phyloP scores from a whole-genome alignment of 1,284 basidiomycete genomes.

The Leccinum pallidistipes region DNA sequence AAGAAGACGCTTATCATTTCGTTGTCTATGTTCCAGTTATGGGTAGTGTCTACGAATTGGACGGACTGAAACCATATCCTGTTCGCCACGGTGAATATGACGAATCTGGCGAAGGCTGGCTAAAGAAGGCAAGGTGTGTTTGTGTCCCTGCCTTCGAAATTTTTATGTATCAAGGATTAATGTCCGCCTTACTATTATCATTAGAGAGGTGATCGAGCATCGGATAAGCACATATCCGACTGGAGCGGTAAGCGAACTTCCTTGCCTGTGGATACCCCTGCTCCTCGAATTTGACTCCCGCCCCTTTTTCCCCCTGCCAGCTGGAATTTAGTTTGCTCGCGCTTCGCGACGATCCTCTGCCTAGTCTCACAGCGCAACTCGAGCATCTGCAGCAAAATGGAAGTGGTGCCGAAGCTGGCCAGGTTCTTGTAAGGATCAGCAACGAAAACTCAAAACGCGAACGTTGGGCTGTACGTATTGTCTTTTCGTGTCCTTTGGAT shows the following conservation, averaged over 20 bases:
- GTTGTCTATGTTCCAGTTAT: conserved; percentile 85
- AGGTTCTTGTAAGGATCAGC: conserved; percentile 61
- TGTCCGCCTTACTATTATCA: conserved; percentile 4
- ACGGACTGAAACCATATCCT: conserved; percentile 79
- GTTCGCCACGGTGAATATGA: conserved; percentile 76
- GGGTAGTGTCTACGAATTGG: conserved; percentile 87
- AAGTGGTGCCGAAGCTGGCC: conserved; percentile 46
- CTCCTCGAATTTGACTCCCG: conserved; percentile 9
- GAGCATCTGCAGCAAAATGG: conserved; percentile 47
- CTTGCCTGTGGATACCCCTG: conserved; percentile 6
- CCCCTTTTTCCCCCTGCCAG: conserved; percentile 38
- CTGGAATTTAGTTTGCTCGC: conserved; percentile 91
- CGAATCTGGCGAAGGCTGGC: conserved; percentile 75
- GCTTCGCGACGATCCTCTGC: conserved; percentile 77
- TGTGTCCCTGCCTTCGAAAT: neutral
- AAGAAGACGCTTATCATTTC: conserved; percentile 92
- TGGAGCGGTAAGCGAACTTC: conserved; percentile 62
- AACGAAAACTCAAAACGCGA: conserved; percentile 78
- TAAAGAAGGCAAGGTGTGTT: conserved; percentile 68
- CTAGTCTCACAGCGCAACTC: conserved; percentile 61
- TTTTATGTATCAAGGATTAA: conserved; percentile 11
- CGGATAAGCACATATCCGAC: conserved; percentile 87
- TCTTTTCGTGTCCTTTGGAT: neutral
- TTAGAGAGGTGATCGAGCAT: conserved; percentile 77
- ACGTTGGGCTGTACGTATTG: conserved; percentile 71